Percentiles rank a stretch among this genome's conserved stretches.
Evolutionary conservation across 176 grass and related monocot genomes (phyloP).

Genomic region (barley (Hordeum vulgare)): MorexV3_pseudomolecules_assembly NC_058522.1:4048621-4049120

Average conservation of each 20-base stretch:
- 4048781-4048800: neutral
- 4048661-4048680: conserved; percentile 35
- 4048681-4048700: conserved; percentile 31
- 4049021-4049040: neutral
- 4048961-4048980: conserved; percentile 43
- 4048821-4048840: neutral
- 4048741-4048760: conserved; percentile 50
- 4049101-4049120: conserved; percentile 10
- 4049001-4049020: neutral
- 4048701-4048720: conserved; percentile 50
- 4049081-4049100: too few relatives aligned
- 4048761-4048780: neutral
- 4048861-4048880: conserved; percentile 3
- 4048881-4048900: conserved; percentile 57
- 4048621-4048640: conserved; percentile 41
- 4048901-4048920: conserved; percentile 33
- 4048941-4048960: conserved; percentile 52
- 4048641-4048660: conserved; percentile 44
- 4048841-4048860: conserved; percentile 12
- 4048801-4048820: conserved; percentile 56
- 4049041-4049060: too few relatives aligned
- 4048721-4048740: conserved; percentile 57
- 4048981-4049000: neutral
- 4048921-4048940: conserved; percentile 60
- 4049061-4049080: too few relatives aligned